Conservation (phyloP, 805 yeast genomes). For the Candida endomychidarum region DNA sequence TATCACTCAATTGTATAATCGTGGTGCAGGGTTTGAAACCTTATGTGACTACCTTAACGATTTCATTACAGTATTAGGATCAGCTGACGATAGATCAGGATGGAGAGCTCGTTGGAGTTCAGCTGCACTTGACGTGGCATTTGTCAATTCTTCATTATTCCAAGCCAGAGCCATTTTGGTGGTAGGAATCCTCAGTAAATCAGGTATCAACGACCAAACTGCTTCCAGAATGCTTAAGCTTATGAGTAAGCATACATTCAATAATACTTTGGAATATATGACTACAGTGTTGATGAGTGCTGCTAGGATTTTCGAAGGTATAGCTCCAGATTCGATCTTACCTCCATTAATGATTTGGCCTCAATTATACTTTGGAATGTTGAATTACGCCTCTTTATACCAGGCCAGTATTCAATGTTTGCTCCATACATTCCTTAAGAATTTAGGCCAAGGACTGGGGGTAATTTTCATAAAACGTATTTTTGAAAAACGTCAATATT, state of each 20-base stretch:
- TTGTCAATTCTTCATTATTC: conserved; percentile 53
- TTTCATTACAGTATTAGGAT: conserved; percentile 51
- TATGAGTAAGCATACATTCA: conserved; percentile 23
- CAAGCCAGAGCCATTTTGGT: conserved; percentile 69
- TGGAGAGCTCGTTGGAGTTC: conserved; percentile 71
- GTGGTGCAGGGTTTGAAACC: conserved; percentile 52
- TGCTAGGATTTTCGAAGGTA: conserved; percentile 49
- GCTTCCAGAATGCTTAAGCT: conserved; percentile 32
- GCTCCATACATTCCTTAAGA: conserved; percentile 26
- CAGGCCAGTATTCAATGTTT: conserved; percentile 34
- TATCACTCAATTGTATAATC: conserved; percentile 37
- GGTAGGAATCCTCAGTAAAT: conserved; percentile 64
- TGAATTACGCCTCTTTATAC: conserved; percentile 30
- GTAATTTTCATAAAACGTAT: conserved; percentile 24
- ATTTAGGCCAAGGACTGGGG: conserved; percentile 22
- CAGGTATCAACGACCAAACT: conserved; percentile 60
- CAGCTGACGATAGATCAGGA: conserved; percentile 45
- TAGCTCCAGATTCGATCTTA: conserved; percentile 45
- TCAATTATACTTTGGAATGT: conserved; percentile 28
- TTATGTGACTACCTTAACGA: conserved; percentile 56
- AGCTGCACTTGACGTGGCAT: conserved; percentile 62
- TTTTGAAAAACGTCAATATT: conserved; percentile 31
- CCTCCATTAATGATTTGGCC: conserved; percentile 54
- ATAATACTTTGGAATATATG: conserved; percentile 27
- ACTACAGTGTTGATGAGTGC: conserved; percentile 38